Evolutionary conservation across 805 yeast genomes (phyloP), one percentile per base, ranked within the genome.

Genomic region (Pichia phayaonensis): DNA sequence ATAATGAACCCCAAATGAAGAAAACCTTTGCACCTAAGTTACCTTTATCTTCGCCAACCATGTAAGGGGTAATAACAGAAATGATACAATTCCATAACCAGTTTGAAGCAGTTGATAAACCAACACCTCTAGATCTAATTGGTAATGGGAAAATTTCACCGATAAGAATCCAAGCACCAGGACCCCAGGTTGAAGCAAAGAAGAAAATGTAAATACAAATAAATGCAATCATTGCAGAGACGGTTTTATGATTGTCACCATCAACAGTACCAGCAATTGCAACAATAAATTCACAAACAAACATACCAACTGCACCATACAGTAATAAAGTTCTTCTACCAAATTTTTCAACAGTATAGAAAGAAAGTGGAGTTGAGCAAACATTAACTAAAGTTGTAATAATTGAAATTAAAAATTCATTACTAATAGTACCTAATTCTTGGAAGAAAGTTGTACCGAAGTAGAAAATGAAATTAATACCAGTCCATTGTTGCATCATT

Each of bases 121-220:
- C 80, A 51, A 84, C 79, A 51, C 86, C 86, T 64, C 81, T 82
- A 49, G 86, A 86, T 64, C 95, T 79, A 54, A 83, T 79, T 64
- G 84, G 79, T 48, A 86, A 77, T 55, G 90, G 87, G 75, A 77
- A 86, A 45, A 77, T 68, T 59, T 79, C 84, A 59, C 81, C 80
- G 59, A 71, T 66, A 49, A 78, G 66, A 45, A 79, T 86, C 90
- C 92, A 86, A 40, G 79, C 81, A 54, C 78, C 80, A 40, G 94
- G 90, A 64, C 92, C 92, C 92, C 94, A 87, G 23, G 92, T 78
- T 4, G 87, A 75, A 10, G 94, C 95, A 70, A 85, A 84, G 64
- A 83, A 82, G 49, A 83, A 81, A 57, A 87, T 83, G 63, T 84
- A 87, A 40, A 75, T 64, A 63, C 83, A 79, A 50, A 77, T 71